Evolutionary conservation across 1,139 yeast species (phyloP), one percentile per base, ranked within the genome.

Genomic region (Hyphopichia khmerensis): DNA sequence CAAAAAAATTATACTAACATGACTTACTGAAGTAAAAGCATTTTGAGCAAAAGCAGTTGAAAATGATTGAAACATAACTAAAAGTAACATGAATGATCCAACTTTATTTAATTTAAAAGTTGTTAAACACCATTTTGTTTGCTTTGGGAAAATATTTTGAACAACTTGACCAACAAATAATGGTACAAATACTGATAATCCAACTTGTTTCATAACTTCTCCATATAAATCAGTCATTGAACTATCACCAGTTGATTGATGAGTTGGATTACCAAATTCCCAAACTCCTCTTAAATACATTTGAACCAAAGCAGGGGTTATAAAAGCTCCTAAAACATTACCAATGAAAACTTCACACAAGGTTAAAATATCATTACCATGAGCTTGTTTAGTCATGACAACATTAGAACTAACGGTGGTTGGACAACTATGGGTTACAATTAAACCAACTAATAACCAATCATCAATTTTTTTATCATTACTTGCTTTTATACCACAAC

Each of bases 361-460:
- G 18, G 96, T 84, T 43, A 89, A 67, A 21, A 87, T 67, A 48
- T 82, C 91, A 60, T 88, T 87, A 6, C 96, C 96, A 52, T 84
- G 82, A 0, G 95, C 91, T 44, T 74, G 75, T 42, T 78, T 77
- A n/a, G 97, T 89, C 96, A 89, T 88, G 23, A 89, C 91, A 38
- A 89, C 96, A 59, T 89, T 89, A 4, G 91, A 89, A 0, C 93
- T 82, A 16, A 89, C 95, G 0, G 96, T 89, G 13, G 96, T 90
- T 33, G 96, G 96, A 60, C 95, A 87, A 4, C 93, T 79, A 38
- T 87, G 87, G 2, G 95, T 86, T 37, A 88, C 85, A 31, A 90
- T 78, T 50, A 89, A 64, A 1, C 97, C 96, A 43, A 79, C 87
- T 36, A 89, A 67, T 49, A 88, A 72, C 87, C 93, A 87, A 26